Base-by-base conservation (phyloP, 306 rosid genomes). In the Castanea crenata region DNA sequence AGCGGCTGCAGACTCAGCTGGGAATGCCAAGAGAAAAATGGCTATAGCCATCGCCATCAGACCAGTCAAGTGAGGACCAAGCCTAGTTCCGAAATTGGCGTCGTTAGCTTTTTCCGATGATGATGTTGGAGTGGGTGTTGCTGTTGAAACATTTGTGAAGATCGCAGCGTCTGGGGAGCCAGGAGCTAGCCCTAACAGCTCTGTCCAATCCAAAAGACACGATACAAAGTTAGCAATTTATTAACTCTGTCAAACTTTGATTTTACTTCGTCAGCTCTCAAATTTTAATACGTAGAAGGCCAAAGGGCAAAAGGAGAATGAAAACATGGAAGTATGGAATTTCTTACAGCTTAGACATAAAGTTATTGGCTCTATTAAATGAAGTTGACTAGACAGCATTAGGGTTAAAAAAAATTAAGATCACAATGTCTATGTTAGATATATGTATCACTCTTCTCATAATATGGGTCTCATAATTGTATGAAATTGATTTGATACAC, bases 91-190 rank as follows among this genome's bases (percentile, higher is more conserved):
- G 6, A 35, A 19, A n/a, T 12, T n/a, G 6, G 82, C 21, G 1
- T 3, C 55, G 14, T 35, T 52, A 1, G 74, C 74, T 58, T 73
- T 67, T 35, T 9, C 59, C 19, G 84, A 14, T 10, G 80, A 2
- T 14, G 75, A 10, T 9, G 86, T 52, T 44, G 80, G 1, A 4
- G 56, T 31, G 9, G 73, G 52, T 3, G 80, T 3, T 0, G 23
- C 20, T 10, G 86, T 0, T 27, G 94, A 79, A 44, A 74, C 44
- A 11, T 71, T 91, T 79, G 83, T 83, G 80, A 95, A 95, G 20
- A 92, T 88, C 3, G 97, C 94, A 10, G 97, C 99, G 13, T 87
- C 99, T 0, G 97, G 85, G 21, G 98, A 92, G 76, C 21, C 82
- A 2, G 98, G 85, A 29, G 97, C 11, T 68, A 95, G 78, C 11